Evolutionary conservation across 345 rosid species (phyloP).

Genomic region (Cardiospermum halicacabum): DNA sequence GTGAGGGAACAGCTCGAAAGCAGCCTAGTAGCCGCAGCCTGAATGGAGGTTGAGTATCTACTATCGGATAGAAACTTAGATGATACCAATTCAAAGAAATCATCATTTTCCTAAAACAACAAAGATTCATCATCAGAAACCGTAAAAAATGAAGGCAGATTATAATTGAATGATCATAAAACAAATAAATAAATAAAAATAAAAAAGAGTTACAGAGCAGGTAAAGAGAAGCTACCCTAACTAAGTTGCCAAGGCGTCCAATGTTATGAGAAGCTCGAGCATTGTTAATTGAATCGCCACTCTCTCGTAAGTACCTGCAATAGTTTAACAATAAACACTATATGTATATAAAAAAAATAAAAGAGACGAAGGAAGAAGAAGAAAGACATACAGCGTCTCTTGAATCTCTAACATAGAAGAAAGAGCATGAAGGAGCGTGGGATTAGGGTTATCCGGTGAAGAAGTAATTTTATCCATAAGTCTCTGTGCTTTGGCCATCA

Average conservation of each 20-base stretch:
- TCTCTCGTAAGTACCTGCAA: conserved; percentile 54
- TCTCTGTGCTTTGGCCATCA: conserved; percentile 64
- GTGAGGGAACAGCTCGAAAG: conserved; percentile 69
- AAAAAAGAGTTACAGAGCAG: not conserved
- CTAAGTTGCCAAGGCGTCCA: conserved; percentile 72
- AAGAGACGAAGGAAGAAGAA: too few species aligned
- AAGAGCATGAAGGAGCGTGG: conserved; percentile 70
- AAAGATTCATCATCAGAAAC: not conserved
- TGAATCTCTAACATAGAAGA: conserved; percentile 77
- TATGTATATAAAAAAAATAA: too few species aligned
- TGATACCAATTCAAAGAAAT: conserved; percentile 89
- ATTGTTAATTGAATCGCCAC: conserved; percentile 46
- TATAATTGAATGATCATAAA: not conserved
- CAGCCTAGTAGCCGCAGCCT: conserved; percentile 89
- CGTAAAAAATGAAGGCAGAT: not conserved
- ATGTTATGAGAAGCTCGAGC: conserved; percentile 68
- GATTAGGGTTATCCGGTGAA: conserved; percentile 71
- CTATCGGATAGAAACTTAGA: conserved; percentile 78
- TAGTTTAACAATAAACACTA: not conserved
- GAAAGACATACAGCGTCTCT: conserved; percentile 69
- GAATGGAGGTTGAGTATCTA: conserved; percentile 60
- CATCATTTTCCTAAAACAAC: conserved; percentile 78
- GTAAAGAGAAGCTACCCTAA: conserved; percentile 48
- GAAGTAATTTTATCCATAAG: conserved; percentile 77
- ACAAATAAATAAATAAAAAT: not conserved